phyloP scores from a whole-genome alignment of 2,329 filamentous ascomycete genomes.

The Ophidiomyces ophidiicola region DNA sequence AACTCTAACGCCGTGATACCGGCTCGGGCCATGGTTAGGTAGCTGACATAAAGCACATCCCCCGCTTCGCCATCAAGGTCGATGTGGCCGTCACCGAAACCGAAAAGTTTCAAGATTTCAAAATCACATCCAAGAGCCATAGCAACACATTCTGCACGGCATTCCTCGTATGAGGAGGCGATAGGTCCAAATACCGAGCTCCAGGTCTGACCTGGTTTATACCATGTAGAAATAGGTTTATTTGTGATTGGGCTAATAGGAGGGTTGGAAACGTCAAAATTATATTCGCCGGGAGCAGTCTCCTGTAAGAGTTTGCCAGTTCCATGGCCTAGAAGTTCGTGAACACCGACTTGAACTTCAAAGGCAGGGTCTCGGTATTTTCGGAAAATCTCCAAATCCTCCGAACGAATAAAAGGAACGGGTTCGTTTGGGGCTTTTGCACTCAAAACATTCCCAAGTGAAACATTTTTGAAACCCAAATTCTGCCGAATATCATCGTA shows the following conservation, averaged over 20 bases:
- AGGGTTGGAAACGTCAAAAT: constrained; percentile 74
- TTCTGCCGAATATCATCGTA: constrained; percentile 50
- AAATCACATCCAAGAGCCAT: constrained; percentile 89
- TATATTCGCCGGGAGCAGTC: constrained; percentile 66
- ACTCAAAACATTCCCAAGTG: constrained; percentile 79
- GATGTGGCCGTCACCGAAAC: constrained; percentile 64
- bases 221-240: constrained; percentile 72
- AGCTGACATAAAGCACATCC: constrained; percentile 75
- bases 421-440: constrained; percentile 88
- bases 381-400: constrained; percentile 65
- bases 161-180: constrained; percentile 86
- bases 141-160: constrained; percentile 82
- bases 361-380: constrained; percentile 79
- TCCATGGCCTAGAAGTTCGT: constrained; percentile 79
- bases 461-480: constrained; percentile 58
- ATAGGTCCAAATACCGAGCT: constrained; percentile 80
- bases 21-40: constrained; percentile 89
- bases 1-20: constrained; percentile 80
- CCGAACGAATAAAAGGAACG: constrained; percentile 73
- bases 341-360: constrained; percentile 89
- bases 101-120: constrained; percentile 77
- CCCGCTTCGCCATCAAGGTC: constrained; percentile 67
- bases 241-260: constrained; percentile 68
- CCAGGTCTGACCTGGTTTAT: constrained; percentile 93
- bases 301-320: constrained; percentile 91